phyloP scores from a whole-genome alignment of 2,329 filamentous ascomycete species.

The Dichotomopilus funicola region DNA sequence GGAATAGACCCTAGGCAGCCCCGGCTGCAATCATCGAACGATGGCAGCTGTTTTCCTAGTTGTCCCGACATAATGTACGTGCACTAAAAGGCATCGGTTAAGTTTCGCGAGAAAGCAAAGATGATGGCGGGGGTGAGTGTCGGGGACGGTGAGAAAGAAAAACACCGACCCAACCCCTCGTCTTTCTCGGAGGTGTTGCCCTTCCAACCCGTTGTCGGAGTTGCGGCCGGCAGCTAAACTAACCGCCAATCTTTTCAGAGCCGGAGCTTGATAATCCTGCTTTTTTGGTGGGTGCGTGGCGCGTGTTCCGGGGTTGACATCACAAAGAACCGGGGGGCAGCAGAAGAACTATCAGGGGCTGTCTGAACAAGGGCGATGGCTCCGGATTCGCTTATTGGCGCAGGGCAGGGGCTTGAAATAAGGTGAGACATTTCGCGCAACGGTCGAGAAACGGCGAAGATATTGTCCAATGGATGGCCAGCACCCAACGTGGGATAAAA shows the following conservation, averaged over 20 bases:
- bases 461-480: slow-evolving; percentile 6
- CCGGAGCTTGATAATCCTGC: too few species aligned
- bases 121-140: too few species aligned
- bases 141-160: too few species aligned
- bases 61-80: neutral
- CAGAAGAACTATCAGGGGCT: neutral
- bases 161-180: too few species aligned
- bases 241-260: too few species aligned
- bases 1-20: neutral
- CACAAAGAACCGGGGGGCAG: neutral
- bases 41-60: neutral
- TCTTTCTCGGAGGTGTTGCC: too few species aligned
- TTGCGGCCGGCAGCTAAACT: too few species aligned
- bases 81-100: neutral
- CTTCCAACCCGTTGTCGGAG: too few species aligned
- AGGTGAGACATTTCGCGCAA: slow-evolving; percentile 21
- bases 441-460: slow-evolving; percentile 15
- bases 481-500: neutral
- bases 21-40: slow-evolving; percentile 8
- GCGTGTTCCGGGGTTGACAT: neutral
- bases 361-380: neutral
- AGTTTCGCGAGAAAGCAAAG: too few species aligned
- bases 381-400: neutral
- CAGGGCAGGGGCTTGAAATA: slow-evolving; percentile 6
- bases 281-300: too few species aligned